Percentiles rank a stretch among this genome's conserved stretches.
Conservation (phyloP, 805 yeast genomes). For the Zygosaccharomyces lentus region DNA sequence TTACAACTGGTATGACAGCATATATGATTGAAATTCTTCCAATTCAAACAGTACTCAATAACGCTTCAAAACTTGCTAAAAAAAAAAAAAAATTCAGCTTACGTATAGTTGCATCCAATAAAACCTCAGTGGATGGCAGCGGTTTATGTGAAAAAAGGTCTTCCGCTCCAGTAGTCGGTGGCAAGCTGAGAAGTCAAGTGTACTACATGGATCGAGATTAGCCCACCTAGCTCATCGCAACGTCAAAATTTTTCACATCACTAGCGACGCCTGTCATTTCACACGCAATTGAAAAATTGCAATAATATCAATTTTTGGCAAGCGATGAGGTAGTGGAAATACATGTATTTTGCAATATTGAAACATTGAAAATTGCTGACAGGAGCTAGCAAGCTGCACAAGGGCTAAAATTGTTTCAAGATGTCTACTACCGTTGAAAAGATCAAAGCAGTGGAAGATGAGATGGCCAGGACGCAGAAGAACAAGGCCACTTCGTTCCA, state of each 20-base stretch:
- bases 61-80: background rate
- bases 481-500: conserved; percentile 97
- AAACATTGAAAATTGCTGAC: background rate
- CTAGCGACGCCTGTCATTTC: conserved; percentile 8
- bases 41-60: background rate
- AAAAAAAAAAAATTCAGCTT: background rate
- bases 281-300: conserved; percentile 4
- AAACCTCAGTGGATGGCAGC: background rate
- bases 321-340: conserved; percentile 14
- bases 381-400: background rate
- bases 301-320: conserved; percentile 8
- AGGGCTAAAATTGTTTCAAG: conserved; percentile 3
- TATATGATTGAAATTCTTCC: background rate
- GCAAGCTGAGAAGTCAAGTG: background rate
- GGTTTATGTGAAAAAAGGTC: background rate
- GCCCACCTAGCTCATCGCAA: conserved; percentile 6
- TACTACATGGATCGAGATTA: background rate
- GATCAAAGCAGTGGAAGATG: conserved; percentile 88
- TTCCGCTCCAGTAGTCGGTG: background rate
- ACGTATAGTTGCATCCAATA: conserved; percentile 3
- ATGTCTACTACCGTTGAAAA: conserved; percentile 70
- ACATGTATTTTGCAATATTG: too few species aligned
- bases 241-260: conserved; percentile 18
- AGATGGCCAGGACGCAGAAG: conserved; percentile 97
- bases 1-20: background rate